These are phyloP conservation scores for Nicotiana benthamiana DNA, from an alignment of 257 asterid species.

Conservation along the genomic window DNA sequence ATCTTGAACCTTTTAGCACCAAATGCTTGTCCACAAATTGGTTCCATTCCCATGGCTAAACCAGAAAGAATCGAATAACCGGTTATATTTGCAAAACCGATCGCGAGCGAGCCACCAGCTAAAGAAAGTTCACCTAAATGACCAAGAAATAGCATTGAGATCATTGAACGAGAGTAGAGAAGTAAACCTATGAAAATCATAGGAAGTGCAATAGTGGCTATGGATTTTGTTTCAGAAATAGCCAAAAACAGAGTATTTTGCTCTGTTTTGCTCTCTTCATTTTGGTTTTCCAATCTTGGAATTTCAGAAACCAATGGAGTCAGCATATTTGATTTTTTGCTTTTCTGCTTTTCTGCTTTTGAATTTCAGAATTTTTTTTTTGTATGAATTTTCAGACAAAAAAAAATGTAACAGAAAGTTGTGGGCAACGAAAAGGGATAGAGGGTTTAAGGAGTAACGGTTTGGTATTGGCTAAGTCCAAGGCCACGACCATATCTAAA, in stretches of 20 bases:
- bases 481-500: too few relatives aligned
- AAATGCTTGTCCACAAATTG: conserved; percentile 56
- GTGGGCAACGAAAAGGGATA: background rate
- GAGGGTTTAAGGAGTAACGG: background rate
- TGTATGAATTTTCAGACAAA: background rate
- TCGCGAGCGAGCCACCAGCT: conserved; percentile 49
- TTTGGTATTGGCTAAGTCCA: conserved; percentile 3
- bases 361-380: background rate
- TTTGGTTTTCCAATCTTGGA: background rate
- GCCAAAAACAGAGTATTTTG: background rate
- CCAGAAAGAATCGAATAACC: conserved; percentile 61
- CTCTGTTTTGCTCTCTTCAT: background rate
- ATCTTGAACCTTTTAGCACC: conserved; percentile 46
- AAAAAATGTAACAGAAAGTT: background rate
- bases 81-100: conserved; percentile 43
- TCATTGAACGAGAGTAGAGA: conserved; percentile 4
- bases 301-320: background rate
- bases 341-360: background rate
- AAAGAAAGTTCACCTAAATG: background rate
- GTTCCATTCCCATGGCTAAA: conserved; percentile 57
- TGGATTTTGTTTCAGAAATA: background rate
- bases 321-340: background rate
- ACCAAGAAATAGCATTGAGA: conserved; percentile 10
- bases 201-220: background rate
- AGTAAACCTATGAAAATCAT: background rate